A percentile compares a stretch with the other conserved stretches of the same genome.
Evolutionary conservation across 345 rosid genomes (phyloP).

Genomic region (Salix purpurea): DNA sequence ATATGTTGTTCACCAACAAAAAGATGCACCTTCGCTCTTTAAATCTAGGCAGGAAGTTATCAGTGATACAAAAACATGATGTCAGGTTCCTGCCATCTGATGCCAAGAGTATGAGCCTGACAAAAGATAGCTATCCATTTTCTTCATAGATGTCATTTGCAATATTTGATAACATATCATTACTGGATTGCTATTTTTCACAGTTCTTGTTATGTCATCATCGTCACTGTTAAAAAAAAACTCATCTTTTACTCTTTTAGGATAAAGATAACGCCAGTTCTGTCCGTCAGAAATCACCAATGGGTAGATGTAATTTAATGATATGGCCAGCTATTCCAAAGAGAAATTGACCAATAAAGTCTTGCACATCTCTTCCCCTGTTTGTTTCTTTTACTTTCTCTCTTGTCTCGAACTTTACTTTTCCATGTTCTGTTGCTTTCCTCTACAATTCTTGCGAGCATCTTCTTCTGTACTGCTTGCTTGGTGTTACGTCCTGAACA

Average conservation of each 20-base stretch:
- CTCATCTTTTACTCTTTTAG: no score
- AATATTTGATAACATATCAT: background rate
- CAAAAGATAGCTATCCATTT: background rate
- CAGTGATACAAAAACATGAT: background rate
- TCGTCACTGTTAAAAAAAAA: background rate
- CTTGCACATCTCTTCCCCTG: background rate
- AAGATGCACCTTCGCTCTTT: background rate
- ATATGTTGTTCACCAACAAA: background rate
- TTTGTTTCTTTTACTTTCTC: no score
- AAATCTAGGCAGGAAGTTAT: background rate
- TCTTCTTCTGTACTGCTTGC: background rate
- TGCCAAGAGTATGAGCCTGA: background rate
- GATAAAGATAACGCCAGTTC: no score
- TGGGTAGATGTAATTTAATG: background rate
- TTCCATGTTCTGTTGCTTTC: conserved; percentile 2
- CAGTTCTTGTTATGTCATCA: background rate
- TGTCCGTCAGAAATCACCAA: background rate
- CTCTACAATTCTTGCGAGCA: no score
- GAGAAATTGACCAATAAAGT: conserved; percentile 4
- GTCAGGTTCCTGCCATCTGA: background rate
- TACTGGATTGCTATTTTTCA: background rate
- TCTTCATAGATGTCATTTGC: background rate
- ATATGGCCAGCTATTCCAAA: conserved; percentile 5
- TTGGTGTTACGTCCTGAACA: background rate
- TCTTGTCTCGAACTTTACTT: background rate